Evolutionary conservation across 1,139 yeast species (phyloP).

Genomic region (Kodamaea sp.): DNA sequence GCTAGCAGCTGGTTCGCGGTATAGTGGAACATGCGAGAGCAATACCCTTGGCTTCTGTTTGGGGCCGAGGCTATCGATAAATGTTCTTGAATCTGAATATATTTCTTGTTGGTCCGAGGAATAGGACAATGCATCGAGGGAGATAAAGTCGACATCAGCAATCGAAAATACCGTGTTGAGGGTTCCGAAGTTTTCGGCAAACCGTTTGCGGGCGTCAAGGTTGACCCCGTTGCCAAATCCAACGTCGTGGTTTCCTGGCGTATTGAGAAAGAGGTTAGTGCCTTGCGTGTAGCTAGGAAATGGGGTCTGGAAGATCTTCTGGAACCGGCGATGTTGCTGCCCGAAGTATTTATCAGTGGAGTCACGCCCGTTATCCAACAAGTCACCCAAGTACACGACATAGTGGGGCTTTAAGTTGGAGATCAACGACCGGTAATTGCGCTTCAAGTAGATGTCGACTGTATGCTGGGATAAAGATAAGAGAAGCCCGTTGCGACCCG

Average conservation of each 20-base stretch:
- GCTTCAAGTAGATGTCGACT: conserved; percentile 49
- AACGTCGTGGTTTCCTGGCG: conserved; percentile 61
- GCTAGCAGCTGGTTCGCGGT: conserved; percentile 32
- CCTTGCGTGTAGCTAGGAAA: conserved; percentile 22
- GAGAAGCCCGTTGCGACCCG: conserved; percentile 40
- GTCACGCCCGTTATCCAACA: conserved; percentile 54
- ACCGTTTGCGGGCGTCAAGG: conserved; percentile 37
- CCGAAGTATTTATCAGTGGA: conserved; percentile 41
- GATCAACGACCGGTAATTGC: conserved; percentile 45
- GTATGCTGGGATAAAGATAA: conserved; percentile 48
- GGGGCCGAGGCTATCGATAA: conserved; percentile 25
- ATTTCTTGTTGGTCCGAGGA: conserved; percentile 35
- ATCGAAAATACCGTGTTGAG: conserved; percentile 33
- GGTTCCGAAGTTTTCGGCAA: conserved; percentile 40
- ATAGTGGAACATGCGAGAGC: conserved; percentile 52
- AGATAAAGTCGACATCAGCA: conserved; percentile 46
- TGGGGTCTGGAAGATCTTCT: conserved; percentile 32
- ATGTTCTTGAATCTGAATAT: conserved; percentile 28
- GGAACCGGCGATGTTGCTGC: conserved; percentile 40
- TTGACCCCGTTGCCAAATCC: conserved; percentile 55
- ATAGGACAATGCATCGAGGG: conserved; percentile 47
- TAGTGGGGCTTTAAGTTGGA: conserved; percentile 42
- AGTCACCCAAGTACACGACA: conserved; percentile 54
- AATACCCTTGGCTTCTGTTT: conserved; percentile 34
- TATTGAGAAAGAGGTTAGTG: conserved; percentile 31